Base-by-base conservation (phyloP, 148 eudicot species). In the Persicaria maculosa region DNA sequence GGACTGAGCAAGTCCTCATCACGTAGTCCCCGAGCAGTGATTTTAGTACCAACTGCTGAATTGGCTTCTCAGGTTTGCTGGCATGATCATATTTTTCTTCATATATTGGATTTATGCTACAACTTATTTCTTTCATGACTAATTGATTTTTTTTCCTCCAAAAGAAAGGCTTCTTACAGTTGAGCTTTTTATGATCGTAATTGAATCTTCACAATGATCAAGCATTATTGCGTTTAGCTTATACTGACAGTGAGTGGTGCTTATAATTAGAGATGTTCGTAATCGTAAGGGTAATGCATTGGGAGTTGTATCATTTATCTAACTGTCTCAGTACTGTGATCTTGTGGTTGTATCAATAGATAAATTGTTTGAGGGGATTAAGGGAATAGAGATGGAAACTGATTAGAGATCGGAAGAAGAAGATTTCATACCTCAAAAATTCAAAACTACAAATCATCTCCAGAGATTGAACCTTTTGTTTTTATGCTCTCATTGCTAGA, bases 41-140 rank as follows among this genome's bases (percentile, higher is more conserved):
- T 95, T 70, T 75, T 95, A 76, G 97, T 90, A 69, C 98, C 98
- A n/a, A 95, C 98, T 75, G 90, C 97, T 68, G 98, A 95, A 85
- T 86, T 95, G 82, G 98, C 91, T 82, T 87, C 93, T 74, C 98
- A 95, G 93, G 97, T 90, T 43, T 75, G 80, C 73, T 72, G 36
- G 55, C 52, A 76, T 44, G 8, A 71, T 75, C 65, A 17, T 76
- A 52, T 62, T 58, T 11, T 47, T 57, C 45, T 64, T 4, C 44
- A 44, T 0, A 16, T 36, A 36, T 4, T 62, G 44, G 68, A 67
- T 73, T 40, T 50, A 61, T 46, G 53, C 2, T 65, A 6, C 52
- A 71, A 46, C 73, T 71, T 46, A 31, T 8, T 71, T 69, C 50
- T 48, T 17, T 15, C 16, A 68, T 6, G 36, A 47, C 31, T 15